phyloP scores from a whole-genome alignment of 768 basidiomycete genomes.

The Boletus speciosus region DNA sequence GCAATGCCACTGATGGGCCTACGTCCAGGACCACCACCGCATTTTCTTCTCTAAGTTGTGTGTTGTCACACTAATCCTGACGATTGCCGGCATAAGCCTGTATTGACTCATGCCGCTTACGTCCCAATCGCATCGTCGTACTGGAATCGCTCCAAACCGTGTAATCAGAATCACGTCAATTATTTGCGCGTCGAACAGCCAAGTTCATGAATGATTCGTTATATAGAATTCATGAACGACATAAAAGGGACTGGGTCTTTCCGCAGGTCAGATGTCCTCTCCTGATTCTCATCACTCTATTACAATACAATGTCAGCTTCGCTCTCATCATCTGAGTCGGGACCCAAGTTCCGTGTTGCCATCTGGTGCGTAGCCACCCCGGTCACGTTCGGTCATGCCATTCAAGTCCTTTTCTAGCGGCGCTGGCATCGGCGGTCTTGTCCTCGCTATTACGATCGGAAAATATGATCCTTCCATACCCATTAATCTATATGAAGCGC shows the following conservation, averaged over 20 bases:
- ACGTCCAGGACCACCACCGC: too few relatives aligned
- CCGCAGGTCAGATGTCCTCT: not conserved
- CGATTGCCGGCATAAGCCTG: too few relatives aligned
- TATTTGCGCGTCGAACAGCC: too few relatives aligned
- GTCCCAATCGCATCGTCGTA: too few relatives aligned
- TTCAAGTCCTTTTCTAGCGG: conserved; percentile 20
- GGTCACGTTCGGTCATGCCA: not conserved
- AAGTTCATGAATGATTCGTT: too few relatives aligned
- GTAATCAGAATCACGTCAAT: too few relatives aligned
- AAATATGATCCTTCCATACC: conserved; percentile 31
- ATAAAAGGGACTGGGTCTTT: not conserved
- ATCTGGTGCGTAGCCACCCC: conserved; percentile 12
- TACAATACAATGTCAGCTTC: not conserved
- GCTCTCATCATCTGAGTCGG: not conserved
- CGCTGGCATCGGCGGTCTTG: conserved; percentile 42
- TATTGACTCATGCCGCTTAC: too few relatives aligned
- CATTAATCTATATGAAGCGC: conserved; percentile 46
- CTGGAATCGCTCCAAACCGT: too few relatives aligned
- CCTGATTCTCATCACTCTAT: not conserved
- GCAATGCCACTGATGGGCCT: too few relatives aligned
- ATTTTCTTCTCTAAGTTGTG: too few relatives aligned
- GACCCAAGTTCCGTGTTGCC: conserved; percentile 17
- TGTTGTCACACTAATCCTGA: too few relatives aligned
- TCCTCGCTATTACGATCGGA: conserved; percentile 37
- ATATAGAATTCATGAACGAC: not conserved